Evolutionary conservation across 306 rosid genomes (phyloP).

Genomic region (Rubus parviflorus): DNA sequence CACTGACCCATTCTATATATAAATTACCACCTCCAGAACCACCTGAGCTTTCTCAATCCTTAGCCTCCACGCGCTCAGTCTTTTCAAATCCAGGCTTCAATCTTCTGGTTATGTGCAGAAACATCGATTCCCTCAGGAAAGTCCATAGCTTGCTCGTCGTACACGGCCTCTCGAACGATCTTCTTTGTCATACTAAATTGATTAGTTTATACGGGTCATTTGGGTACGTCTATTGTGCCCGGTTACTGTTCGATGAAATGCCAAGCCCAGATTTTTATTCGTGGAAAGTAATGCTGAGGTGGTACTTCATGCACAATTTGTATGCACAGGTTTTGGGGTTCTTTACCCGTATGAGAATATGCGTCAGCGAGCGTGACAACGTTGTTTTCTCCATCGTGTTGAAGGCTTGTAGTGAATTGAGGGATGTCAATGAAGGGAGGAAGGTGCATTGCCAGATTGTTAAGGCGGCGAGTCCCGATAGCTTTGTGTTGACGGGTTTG

Average conservation of each 20-base stretch:
- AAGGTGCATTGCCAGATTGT: slow-evolving; percentile 55
- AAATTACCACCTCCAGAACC: slow-evolving; percentile 14
- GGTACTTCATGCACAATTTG: slow-evolving; percentile 58
- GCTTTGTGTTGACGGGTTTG: slow-evolving; percentile 50
- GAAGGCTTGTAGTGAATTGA: slow-evolving; percentile 55
- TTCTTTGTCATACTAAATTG: slow-evolving; percentile 44
- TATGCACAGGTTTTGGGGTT: slow-evolving; percentile 42
- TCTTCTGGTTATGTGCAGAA: slow-evolving; percentile 46
- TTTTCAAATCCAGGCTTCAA: slow-evolving; percentile 36
- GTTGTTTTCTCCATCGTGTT: slow-evolving; percentile 53
- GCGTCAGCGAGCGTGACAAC: slow-evolving; percentile 38
- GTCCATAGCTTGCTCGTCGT: slow-evolving; percentile 53
- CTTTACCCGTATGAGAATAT: slow-evolving; percentile 36
- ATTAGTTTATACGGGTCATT: slow-evolving; percentile 61
- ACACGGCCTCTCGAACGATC: slow-evolving; percentile 40
- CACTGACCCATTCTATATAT: slow-evolving; percentile 7
- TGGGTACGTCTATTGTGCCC: slow-evolving; percentile 48
- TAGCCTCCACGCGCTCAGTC: slow-evolving; percentile 25
- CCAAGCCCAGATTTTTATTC: slow-evolving; percentile 51
- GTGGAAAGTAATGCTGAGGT: slow-evolving; percentile 66
- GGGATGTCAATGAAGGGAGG: slow-evolving; percentile 40
- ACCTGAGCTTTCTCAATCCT: slow-evolving; percentile 20
- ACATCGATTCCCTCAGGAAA: slow-evolving; percentile 45
- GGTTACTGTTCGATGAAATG: slow-evolving; percentile 57
- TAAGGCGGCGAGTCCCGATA: slow-evolving; percentile 47